A percentile compares a stretch with the other conserved stretches of the same genome.
Evolutionary conservation across 2,329 filamentous ascomycete genomes (phyloP).

Genomic region (Fusarium avenaceum): DNA sequence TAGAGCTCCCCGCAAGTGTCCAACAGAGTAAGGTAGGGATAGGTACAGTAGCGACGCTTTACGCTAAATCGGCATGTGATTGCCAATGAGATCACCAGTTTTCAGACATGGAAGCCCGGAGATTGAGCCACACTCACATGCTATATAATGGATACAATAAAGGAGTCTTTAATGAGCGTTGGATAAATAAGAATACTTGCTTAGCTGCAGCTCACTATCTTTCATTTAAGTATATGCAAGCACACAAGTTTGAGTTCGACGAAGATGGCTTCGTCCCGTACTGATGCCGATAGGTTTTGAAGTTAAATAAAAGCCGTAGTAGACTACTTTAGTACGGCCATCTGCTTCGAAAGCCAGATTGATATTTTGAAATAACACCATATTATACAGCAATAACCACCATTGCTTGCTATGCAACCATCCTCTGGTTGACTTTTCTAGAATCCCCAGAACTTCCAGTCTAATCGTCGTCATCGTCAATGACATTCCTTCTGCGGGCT

Average conservation of each 20-base stretch:
- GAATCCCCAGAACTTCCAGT: conserved; percentile 11
- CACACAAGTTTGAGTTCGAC: background rate
- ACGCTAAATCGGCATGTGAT: conserved; percentile 51
- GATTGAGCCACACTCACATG: conserved; percentile 24
- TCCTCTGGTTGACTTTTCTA: conserved; percentile 6
- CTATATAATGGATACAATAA: conserved; percentile 10
- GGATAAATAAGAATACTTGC: background rate
- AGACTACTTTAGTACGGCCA: background rate
- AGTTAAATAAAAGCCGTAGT: conserved; percentile 6
- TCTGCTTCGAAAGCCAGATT: conserved; percentile 6
- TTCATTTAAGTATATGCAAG: no score
- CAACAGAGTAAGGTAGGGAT: conserved; percentile 34
- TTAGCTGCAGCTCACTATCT: background rate
- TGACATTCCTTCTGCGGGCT: conserved; percentile 67
- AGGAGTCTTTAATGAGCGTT: conserved; percentile 1
- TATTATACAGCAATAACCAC: conserved; percentile 35
- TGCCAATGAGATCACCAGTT: conserved; percentile 48
- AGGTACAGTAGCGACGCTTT: conserved; percentile 10
- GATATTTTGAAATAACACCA: conserved; percentile 21
- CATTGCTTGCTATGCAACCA: conserved; percentile 12
- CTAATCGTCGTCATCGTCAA: conserved; percentile 73
- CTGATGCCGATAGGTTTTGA: conserved; percentile 10
- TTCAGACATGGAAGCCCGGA: conserved; percentile 30
- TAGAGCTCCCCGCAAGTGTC: conserved; percentile 45
- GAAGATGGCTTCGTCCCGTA: conserved; percentile 1